Conservation (phyloP, 2,329 filamentous ascomycete genomes). For the Diatrype stigma region DNA sequence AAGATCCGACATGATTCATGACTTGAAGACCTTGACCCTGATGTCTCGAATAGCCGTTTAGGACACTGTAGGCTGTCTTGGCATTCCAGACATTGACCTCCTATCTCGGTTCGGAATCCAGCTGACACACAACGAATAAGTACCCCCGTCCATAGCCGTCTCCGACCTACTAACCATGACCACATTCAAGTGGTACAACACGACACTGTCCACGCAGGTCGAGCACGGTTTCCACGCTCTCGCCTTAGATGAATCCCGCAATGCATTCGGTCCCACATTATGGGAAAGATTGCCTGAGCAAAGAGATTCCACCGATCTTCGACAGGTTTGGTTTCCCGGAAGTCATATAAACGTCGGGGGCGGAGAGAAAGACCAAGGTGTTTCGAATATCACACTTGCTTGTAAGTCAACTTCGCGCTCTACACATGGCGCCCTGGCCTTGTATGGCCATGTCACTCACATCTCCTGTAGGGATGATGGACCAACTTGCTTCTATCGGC, state of each 20-base stretch:
- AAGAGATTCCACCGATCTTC: slow-evolving; percentile 37
- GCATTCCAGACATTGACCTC: slow-evolving; percentile 24
- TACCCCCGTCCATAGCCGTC: slow-evolving; percentile 16
- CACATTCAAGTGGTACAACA: slow-evolving; percentile 51
- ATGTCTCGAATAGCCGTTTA: slow-evolving; percentile 37
- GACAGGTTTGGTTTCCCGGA: slow-evolving; percentile 65
- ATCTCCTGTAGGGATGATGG: slow-evolving; percentile 47
- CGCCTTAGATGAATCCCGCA: slow-evolving; percentile 52
- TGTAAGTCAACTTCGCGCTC: slow-evolving; percentile 19
- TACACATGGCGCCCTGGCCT: background rate
- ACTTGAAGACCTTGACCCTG: slow-evolving; percentile 1
- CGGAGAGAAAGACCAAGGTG: slow-evolving; percentile 53
- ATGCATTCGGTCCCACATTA: slow-evolving; percentile 51
- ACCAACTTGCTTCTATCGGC: slow-evolving; percentile 48
- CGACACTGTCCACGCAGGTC: slow-evolving; percentile 46
- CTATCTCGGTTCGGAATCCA: slow-evolving; percentile 44
- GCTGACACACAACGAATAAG: slow-evolving; percentile 43
- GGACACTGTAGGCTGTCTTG: slow-evolving; percentile 46
- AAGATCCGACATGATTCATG: background rate
- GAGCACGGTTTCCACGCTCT: slow-evolving; percentile 57
- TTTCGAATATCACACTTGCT: slow-evolving; percentile 32
- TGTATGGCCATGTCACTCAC: background rate
- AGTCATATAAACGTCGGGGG: slow-evolving; percentile 69
- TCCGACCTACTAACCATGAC: slow-evolving; percentile 25
- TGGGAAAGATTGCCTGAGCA: slow-evolving; percentile 44